Evolutionary conservation across 495 filamentous ascomycete species (phyloP).

Genomic region (Usnea hakonensis): DNA sequence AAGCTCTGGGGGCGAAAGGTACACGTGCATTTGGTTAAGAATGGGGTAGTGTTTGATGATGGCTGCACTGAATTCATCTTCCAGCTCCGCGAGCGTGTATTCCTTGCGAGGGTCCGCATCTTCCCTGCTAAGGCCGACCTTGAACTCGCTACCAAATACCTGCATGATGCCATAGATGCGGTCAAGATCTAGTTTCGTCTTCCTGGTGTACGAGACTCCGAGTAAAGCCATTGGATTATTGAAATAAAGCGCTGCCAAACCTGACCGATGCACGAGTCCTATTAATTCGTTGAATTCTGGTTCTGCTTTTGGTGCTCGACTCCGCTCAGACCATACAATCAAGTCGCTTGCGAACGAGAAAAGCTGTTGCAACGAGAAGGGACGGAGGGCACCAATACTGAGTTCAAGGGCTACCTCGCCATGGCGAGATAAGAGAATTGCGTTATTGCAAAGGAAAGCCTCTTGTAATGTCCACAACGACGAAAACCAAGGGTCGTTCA

Average conservation of each 20-base stretch:
- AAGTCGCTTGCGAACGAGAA: constrained; percentile 11
- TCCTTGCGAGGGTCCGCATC: constrained; percentile 5
- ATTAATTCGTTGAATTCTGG: constrained; percentile 9
- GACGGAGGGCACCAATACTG: not conserved
- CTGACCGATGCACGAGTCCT: constrained; percentile 9
- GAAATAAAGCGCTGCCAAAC: constrained; percentile 11
- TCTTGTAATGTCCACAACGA: constrained; percentile 18
- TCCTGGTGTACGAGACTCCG: constrained; percentile 12
- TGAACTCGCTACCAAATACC: constrained; percentile 3
- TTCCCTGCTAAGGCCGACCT: constrained; percentile 9
- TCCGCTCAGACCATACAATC: constrained; percentile 13
- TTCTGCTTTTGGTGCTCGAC: constrained; percentile 7
- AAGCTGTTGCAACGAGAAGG: constrained; percentile 5
- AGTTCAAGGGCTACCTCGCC: not conserved
- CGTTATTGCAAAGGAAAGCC: constrained; percentile 11
- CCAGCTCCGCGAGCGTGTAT: constrained; percentile 7
- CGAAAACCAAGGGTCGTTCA: constrained; percentile 15
- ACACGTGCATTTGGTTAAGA: constrained; percentile 16
- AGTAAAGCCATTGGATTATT: constrained; percentile 18
- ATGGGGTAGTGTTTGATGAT: constrained; percentile 9
- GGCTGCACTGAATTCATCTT: constrained; percentile 13
- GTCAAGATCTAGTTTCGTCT: constrained; percentile 12
- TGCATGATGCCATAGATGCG: not conserved
- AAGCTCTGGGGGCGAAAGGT: constrained; percentile 4
- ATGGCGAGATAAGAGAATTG: not conserved